Percentiles rank a stretch among this genome's conserved stretches.
Conservation (phyloP, 1,284 basidiomycete species). For the Filobasidium uniguttulatum region DNA sequence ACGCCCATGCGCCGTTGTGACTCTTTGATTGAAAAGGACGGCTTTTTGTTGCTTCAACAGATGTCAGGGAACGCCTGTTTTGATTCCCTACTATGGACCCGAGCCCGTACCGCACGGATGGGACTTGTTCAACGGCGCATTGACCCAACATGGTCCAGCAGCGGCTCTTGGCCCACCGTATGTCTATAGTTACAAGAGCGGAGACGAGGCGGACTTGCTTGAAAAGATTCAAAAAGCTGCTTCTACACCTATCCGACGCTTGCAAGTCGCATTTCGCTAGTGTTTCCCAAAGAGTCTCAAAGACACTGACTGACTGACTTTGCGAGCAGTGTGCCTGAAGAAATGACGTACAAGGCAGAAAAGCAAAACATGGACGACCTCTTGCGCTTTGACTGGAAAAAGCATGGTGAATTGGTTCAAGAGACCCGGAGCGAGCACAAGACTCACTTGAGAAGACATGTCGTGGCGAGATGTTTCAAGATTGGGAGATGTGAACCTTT, state of each 20-base stretch:
- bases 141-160: constrained; percentile 29
- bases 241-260: constrained; percentile 14
- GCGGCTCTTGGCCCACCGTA: constrained; percentile 26
- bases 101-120: constrained; percentile 21
- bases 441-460: constrained; percentile 5
- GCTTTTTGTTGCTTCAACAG: constrained; percentile 7
- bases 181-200: constrained; percentile 26
- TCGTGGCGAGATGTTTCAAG: constrained; percentile 12
- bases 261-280: constrained; percentile 3
- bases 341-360: constrained; percentile 10
- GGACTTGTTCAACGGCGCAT: constrained; percentile 18
- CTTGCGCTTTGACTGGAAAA: constrained; percentile 11
- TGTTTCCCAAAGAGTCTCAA: background rate
- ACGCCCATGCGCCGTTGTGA: background rate
- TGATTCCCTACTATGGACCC: constrained; percentile 25
- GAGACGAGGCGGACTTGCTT: constrained; percentile 10
- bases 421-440: constrained; percentile 1
- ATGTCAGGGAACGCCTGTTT: constrained; percentile 32
- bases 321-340: constrained; percentile 10
- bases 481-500: constrained; percentile 11
- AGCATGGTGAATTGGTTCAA: background rate
- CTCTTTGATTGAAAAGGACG: background rate
- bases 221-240: constrained; percentile 10
- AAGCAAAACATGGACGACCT: constrained; percentile 13
- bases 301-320: background rate